Conservation (phyloP, 805 yeast genomes). For the Candida vaughaniae region DNA sequence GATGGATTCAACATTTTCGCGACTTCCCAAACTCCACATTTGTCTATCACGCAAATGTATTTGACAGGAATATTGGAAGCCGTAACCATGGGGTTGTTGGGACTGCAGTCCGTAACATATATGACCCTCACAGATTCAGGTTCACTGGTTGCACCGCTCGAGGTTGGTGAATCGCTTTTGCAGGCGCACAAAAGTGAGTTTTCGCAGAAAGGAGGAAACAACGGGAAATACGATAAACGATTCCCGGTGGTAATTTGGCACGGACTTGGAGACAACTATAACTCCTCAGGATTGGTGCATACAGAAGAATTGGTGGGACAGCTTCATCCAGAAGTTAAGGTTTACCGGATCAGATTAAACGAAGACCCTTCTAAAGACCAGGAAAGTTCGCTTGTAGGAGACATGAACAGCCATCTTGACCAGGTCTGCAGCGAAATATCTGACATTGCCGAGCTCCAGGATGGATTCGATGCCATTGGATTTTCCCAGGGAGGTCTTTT, state of each 20-base stretch:
- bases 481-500: slow-evolving; percentile 86
- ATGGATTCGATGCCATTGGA: slow-evolving; percentile 74
- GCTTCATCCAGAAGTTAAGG: slow-evolving; percentile 47
- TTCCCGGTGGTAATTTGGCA: slow-evolving; percentile 76
- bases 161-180: too few species aligned
- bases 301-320: slow-evolving; percentile 42
- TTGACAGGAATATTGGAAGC: too few species aligned
- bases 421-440: slow-evolving; percentile 55
- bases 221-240: too few species aligned
- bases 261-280: slow-evolving; percentile 76
- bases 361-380: slow-evolving; percentile 52
- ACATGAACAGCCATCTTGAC: slow-evolving; percentile 53
- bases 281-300: slow-evolving; percentile 56
- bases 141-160: too few species aligned
- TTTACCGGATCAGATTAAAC: slow-evolving; percentile 55
- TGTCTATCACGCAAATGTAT: too few species aligned
- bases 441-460: slow-evolving; percentile 40
- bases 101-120: too few species aligned
- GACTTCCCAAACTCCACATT: too few species aligned
- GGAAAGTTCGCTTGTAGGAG: slow-evolving; percentile 56
- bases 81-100: too few species aligned
- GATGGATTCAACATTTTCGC: not conserved
- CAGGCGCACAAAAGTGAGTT: too few species aligned
- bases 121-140: too few species aligned
- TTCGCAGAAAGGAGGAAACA: too few species aligned